Percentiles rank a stretch among this genome's conserved stretches.
Conservation (phyloP, 1,139 yeast species). For the Protomyces gravidus region DNA sequence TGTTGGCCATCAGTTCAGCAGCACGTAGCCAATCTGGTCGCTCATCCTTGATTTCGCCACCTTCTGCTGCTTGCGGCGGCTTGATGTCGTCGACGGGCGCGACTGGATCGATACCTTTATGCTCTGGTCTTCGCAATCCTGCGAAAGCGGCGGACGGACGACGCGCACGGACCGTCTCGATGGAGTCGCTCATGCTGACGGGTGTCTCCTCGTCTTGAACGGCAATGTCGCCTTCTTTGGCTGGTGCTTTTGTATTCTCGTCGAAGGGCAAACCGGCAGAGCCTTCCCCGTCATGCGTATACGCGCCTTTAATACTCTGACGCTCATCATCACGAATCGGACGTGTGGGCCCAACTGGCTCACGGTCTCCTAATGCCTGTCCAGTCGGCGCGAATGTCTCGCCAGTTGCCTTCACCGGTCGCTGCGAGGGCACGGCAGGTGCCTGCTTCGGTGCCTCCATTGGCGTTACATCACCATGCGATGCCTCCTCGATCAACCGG, state of each 20-base stretch:
- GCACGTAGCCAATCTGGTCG: slow-evolving; percentile 29
- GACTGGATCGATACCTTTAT: slow-evolving; percentile 8
- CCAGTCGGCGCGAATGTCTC: slow-evolving; percentile 21
- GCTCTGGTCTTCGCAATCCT: slow-evolving; percentile 5
- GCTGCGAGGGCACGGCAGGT: slow-evolving; percentile 15
- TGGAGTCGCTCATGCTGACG: slow-evolving; percentile 11
- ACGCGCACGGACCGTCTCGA: slow-evolving; percentile 15
- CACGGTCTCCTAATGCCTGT: slow-evolving; percentile 7
- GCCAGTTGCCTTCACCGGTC: slow-evolving; percentile 23
- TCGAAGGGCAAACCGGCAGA: slow-evolving; percentile 30
- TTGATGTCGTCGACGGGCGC: slow-evolving; percentile 16
- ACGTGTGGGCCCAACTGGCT: slow-evolving; percentile 21
- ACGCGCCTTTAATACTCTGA: slow-evolving; percentile 18
- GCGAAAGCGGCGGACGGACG: slow-evolving; percentile 13
- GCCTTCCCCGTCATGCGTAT: slow-evolving; percentile 30
- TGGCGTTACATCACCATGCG: slow-evolving; percentile 7
- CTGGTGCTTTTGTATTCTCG: slow-evolving; percentile 5
- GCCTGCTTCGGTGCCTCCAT: not conserved
- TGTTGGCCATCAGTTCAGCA: slow-evolving; percentile 27
- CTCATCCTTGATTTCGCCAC: slow-evolving; percentile 9
- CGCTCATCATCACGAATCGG: slow-evolving; percentile 11
- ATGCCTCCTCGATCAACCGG: slow-evolving; percentile 19
- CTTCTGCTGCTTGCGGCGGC: slow-evolving; percentile 4
- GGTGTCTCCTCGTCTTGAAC: slow-evolving; percentile 21
- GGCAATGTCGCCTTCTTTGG: slow-evolving; percentile 18